These are phyloP conservation scores for Hypoxylon sp. DNA, from an alignment of 2,329 filamentous ascomycete genomes.

Conservation along the genomic window DNA sequence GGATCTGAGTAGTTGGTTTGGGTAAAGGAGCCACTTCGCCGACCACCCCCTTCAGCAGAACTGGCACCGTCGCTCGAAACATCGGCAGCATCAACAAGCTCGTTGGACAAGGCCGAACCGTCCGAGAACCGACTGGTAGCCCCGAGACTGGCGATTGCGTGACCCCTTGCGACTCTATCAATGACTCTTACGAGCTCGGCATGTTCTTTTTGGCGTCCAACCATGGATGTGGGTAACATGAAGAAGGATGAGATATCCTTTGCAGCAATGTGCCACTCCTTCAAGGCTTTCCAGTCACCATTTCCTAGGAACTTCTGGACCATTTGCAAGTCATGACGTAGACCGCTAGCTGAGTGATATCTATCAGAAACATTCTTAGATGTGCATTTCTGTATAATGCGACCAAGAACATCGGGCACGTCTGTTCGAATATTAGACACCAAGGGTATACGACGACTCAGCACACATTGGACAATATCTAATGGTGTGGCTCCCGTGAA, in stretches of 20 bases:
- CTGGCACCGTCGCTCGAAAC: conserved; percentile 73
- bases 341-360: conserved; percentile 89
- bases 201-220: conserved; percentile 82
- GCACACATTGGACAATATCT: conserved; percentile 91
- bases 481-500: conserved; percentile 86
- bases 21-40: conserved; percentile 65
- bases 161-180: conserved; percentile 79
- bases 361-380: conserved; percentile 89
- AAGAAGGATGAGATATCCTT: conserved; percentile 95
- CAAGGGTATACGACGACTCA: conserved; percentile 82
- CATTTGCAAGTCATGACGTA: conserved; percentile 83
- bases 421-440: conserved; percentile 85
- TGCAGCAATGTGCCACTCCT: conserved; percentile 82
- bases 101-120: conserved; percentile 67
- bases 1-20: conserved; percentile 62
- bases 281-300: conserved; percentile 79
- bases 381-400: conserved; percentile 92
- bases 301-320: conserved; percentile 82
- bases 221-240: conserved; percentile 84
- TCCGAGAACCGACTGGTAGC: conserved; percentile 66
- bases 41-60: conserved; percentile 68
- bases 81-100: conserved; percentile 65
- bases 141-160: conserved; percentile 64
- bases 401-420: conserved; percentile 84
- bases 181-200: conserved; percentile 80